phyloP scores from a whole-genome alignment of 2,329 filamentous ascomycete species.

The Beauveria brongniartii region DNA sequence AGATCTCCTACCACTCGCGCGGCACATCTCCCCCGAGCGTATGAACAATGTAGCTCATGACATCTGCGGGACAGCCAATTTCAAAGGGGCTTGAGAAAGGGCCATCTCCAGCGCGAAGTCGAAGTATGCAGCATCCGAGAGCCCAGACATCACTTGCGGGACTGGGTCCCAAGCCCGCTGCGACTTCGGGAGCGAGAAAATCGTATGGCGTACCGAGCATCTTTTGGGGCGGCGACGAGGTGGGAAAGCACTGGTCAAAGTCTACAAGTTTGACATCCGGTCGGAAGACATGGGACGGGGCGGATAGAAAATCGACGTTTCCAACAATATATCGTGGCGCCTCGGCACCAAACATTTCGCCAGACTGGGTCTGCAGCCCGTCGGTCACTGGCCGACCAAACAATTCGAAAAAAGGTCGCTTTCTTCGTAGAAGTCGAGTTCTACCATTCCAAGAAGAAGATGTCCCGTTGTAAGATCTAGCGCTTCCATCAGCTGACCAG shows the following conservation, averaged over 20 bases:
- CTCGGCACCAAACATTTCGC: slow-evolving; percentile 13
- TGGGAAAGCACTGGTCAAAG: slow-evolving; percentile 17
- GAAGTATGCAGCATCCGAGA: slow-evolving; percentile 7
- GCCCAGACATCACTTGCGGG: slow-evolving; percentile 9
- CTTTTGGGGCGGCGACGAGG: slow-evolving; percentile 14
- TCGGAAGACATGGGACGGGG: slow-evolving; percentile 12
- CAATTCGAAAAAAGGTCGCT: slow-evolving; percentile 10
- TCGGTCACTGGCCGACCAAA: slow-evolving; percentile 14
- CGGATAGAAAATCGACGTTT: slow-evolving; percentile 16
- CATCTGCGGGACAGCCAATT: background rate
- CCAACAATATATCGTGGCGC: slow-evolving; percentile 19
- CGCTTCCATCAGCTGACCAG: background rate
- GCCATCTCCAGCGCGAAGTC: background rate
- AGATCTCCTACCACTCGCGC: background rate
- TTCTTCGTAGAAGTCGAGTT: slow-evolving; percentile 8
- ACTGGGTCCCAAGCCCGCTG: slow-evolving; percentile 13
- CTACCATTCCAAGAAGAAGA: slow-evolving; percentile 14
- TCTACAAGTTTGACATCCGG: slow-evolving; percentile 16
- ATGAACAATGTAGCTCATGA: background rate
- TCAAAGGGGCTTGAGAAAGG: slow-evolving; percentile 3
- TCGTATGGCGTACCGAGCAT: slow-evolving; percentile 13
- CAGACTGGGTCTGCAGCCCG: slow-evolving; percentile 13
- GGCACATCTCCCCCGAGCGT: background rate
- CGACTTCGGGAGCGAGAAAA: slow-evolving; percentile 16
- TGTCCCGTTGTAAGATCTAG: slow-evolving; percentile 16